Conservation (phyloP, 192 early-diverging fungal species). For the Backusella tarrabulga region DNA sequence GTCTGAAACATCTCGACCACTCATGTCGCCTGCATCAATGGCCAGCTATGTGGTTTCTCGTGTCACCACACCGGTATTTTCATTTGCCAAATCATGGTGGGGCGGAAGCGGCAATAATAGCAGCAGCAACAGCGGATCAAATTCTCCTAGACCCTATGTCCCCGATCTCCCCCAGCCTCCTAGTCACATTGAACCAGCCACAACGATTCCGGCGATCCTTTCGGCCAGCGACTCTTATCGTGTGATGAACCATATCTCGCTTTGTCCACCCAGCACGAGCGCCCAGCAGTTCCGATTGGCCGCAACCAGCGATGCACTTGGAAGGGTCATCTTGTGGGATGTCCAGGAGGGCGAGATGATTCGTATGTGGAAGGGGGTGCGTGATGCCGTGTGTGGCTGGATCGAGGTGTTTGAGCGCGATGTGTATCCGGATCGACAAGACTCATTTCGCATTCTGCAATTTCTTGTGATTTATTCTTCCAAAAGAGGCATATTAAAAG, state of each 20-base stretch:
- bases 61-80: slow-evolving; percentile 60
- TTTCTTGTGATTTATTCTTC: slow-evolving; percentile 66
- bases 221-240: slow-evolving; percentile 53
- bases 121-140: not conserved
- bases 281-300: slow-evolving; percentile 46
- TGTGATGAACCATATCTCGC: slow-evolving; percentile 48
- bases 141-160: slow-evolving; percentile 29
- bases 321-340: slow-evolving; percentile 68
- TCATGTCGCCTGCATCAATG: slow-evolving; percentile 50
- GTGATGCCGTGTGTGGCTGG: slow-evolving; percentile 74
- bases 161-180: slow-evolving; percentile 36
- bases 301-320: slow-evolving; percentile 63
- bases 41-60: slow-evolving; percentile 49
- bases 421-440: slow-evolving; percentile 3
- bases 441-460: slow-evolving; percentile 31
- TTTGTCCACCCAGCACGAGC: slow-evolving; percentile 45
- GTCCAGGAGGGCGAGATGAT: slow-evolving; percentile 61
- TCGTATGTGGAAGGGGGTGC: slow-evolving; percentile 70
- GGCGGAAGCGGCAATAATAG: slow-evolving; percentile 17
- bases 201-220: slow-evolving; percentile 48
- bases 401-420: slow-evolving; percentile 46
- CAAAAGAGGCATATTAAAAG: slow-evolving; percentile 60
- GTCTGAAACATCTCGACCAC: slow-evolving; percentile 42
- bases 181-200: slow-evolving; percentile 52
- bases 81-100: slow-evolving; percentile 71